phyloP scores from a whole-genome alignment of 805 yeast genomes.

The Ogataea paradorogensis region DNA sequence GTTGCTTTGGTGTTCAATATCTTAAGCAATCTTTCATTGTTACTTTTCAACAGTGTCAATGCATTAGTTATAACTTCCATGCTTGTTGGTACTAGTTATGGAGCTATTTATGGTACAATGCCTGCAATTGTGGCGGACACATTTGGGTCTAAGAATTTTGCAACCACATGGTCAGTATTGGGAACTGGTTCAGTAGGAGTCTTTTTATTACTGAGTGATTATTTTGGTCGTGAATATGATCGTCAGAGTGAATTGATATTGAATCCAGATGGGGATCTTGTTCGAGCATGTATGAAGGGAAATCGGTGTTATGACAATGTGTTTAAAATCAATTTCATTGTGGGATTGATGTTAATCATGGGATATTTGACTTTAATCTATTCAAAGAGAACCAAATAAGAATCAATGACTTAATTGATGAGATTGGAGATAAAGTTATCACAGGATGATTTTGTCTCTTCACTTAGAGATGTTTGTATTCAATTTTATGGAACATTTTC shows the following conservation, averaged over 20 bases:
- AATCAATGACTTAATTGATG: no score
- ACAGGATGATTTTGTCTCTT: no score
- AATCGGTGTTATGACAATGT: conserved; percentile 47
- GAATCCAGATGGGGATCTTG: conserved; percentile 31
- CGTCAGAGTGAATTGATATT: conserved; percentile 38
- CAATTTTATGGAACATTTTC: no score
- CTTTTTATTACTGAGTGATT: conserved; percentile 51
- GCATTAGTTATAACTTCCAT: conserved; percentile 49
- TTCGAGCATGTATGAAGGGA: conserved; percentile 41
- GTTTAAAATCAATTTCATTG: conserved; percentile 38
- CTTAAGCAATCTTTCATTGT: conserved; percentile 35
- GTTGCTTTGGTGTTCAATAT: conserved; percentile 38
- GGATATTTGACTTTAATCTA: conserved; percentile 21
- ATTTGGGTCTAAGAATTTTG: conserved; percentile 64
- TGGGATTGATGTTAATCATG: conserved; percentile 29
- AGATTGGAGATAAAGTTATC: no score
- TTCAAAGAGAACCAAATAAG: conserved; percentile 1
- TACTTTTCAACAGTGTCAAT: conserved; percentile 39
- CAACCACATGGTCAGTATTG: conserved; percentile 73
- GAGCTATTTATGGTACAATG: conserved; percentile 67
- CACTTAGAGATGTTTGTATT: no score
- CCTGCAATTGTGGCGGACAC: conserved; percentile 74
- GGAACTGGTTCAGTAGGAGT: conserved; percentile 67
- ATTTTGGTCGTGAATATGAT: conserved; percentile 56
- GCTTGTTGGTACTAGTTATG: conserved; percentile 63